Evolutionary conservation across 371 early-diverging fungal genomes (phyloP).

Genomic region (Rhizopus delemar): DNA sequence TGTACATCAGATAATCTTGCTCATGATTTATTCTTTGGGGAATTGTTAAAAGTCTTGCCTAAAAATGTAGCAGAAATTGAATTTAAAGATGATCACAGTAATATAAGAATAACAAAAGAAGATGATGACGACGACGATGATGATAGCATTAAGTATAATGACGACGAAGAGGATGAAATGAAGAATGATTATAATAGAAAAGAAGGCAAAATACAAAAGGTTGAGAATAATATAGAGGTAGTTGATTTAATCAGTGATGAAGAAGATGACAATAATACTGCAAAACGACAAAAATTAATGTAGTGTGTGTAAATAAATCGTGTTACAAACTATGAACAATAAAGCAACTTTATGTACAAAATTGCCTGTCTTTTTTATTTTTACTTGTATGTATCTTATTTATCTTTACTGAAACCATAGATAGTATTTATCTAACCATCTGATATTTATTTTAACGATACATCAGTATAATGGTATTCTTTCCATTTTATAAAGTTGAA

Average conservation of each 20-base stretch:
- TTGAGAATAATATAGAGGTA: slow-evolving; percentile 12
- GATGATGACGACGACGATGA: slow-evolving; percentile 8
- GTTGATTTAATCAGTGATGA: slow-evolving; percentile 42
- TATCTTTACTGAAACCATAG: too few relatives aligned
- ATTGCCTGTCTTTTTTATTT: not conserved
- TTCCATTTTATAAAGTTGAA: too few relatives aligned
- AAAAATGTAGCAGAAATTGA: slow-evolving; percentile 35
- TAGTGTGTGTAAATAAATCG: not conserved
- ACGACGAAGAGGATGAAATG: slow-evolving; percentile 20
- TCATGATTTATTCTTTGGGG: slow-evolving; percentile 32
- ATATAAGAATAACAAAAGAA: slow-evolving; percentile 22
- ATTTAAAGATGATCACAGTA: slow-evolving; percentile 18
- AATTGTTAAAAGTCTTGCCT: slow-evolving; percentile 24
- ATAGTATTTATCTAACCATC: too few relatives aligned
- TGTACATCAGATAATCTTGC: slow-evolving; percentile 21
- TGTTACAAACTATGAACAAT: not conserved
- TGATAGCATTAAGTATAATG: slow-evolving; percentile 17
- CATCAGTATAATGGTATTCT: too few relatives aligned
- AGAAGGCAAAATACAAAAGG: not conserved
- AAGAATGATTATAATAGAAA: not conserved
- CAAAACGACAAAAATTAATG: not conserved
- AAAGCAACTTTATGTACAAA: not conserved
- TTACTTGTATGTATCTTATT: too few relatives aligned
- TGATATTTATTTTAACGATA: too few relatives aligned
- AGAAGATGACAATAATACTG: slow-evolving; percentile 14